Percentiles rank a stretch among this genome's conserved stretches.
phyloP scores from a whole-genome alignment of 2,329 filamentous ascomycete genomes.

The Scortechinia acanthostroma region DNA sequence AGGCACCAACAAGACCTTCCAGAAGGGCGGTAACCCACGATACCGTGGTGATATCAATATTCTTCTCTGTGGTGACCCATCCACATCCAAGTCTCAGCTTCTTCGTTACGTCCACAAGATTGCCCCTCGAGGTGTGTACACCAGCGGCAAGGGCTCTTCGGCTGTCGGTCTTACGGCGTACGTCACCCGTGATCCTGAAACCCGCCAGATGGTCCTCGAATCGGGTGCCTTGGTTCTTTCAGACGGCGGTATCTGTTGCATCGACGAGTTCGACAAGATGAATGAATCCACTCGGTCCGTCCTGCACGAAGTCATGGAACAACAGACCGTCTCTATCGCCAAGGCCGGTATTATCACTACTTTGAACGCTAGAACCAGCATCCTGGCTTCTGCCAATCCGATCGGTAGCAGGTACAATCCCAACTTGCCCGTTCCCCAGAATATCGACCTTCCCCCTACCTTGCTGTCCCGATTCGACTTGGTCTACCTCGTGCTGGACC shows the following conservation, averaged over 20 bases:
- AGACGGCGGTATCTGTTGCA: slow-evolving; percentile 63
- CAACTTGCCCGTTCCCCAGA: slow-evolving; percentile 89
- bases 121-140: slow-evolving; percentile 79
- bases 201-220: slow-evolving; percentile 72
- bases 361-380: slow-evolving; percentile 87
- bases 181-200: slow-evolving; percentile 74
- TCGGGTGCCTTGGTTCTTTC: slow-evolving; percentile 74
- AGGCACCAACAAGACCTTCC: slow-evolving; percentile 94
- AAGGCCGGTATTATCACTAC: slow-evolving; percentile 96
- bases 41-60: slow-evolving; percentile 98
- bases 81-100: slow-evolving; percentile 91
- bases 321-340: slow-evolving; percentile 77
- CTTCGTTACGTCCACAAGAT: slow-evolving; percentile 96
- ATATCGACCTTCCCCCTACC: slow-evolving; percentile 93
- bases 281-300: slow-evolving; percentile 72
- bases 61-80: slow-evolving; percentile 91
- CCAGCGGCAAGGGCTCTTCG: slow-evolving; percentile 73
- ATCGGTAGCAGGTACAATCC: slow-evolving; percentile 98
- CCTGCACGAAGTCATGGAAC: slow-evolving; percentile 83
- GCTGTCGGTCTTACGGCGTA: slow-evolving; percentile 77
- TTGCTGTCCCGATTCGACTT: slow-evolving; percentile 92
- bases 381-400: slow-evolving; percentile 92
- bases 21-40: slow-evolving; percentile 89
- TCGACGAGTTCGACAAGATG: slow-evolving; percentile 59
- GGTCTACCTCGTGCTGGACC: slow-evolving; percentile 92